phyloP scores from a whole-genome alignment of 2,329 filamentous ascomycete genomes.

The Penicillium corylophilum region DNA sequence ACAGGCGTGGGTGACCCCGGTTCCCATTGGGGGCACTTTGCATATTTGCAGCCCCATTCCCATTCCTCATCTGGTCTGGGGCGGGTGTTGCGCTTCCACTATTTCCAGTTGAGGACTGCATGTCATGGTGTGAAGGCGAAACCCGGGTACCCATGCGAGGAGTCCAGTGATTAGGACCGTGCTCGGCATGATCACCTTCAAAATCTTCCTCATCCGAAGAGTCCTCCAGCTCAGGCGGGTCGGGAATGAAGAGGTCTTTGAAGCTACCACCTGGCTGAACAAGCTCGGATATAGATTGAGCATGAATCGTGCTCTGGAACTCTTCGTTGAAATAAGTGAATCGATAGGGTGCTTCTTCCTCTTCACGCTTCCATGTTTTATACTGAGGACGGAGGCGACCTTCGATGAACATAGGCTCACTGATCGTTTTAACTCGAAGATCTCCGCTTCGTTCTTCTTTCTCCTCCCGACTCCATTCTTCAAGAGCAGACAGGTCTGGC shows the following conservation, averaged over 20 bases:
- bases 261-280: conserved; percentile 83
- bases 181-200: conserved; percentile 30
- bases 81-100: neutral
- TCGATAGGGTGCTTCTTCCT: conserved; percentile 86
- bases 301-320: conserved; percentile 92
- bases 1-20: conserved; percentile 31
- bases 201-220: conserved; percentile 66
- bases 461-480: conserved; percentile 88
- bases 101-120: conserved; percentile 1
- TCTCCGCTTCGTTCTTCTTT: conserved; percentile 84
- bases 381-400: conserved; percentile 80
- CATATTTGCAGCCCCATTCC: conserved; percentile 3
- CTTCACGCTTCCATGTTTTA: conserved; percentile 77
- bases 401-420: conserved; percentile 87
- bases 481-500: conserved; percentile 80
- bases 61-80: conserved; percentile 7
- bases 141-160: conserved; percentile 8
- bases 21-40: conserved; percentile 8
- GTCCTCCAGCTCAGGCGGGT: conserved; percentile 72
- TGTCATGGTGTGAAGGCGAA: conserved; percentile 8
- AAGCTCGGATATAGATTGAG: conserved; percentile 89
- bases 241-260: conserved; percentile 83
- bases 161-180: conserved; percentile 5
- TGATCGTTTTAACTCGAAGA: conserved; percentile 84
- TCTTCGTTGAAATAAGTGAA: conserved; percentile 99